Base-by-base conservation (phyloP, 306 rosid species). In the Acacia confusa region DNA sequence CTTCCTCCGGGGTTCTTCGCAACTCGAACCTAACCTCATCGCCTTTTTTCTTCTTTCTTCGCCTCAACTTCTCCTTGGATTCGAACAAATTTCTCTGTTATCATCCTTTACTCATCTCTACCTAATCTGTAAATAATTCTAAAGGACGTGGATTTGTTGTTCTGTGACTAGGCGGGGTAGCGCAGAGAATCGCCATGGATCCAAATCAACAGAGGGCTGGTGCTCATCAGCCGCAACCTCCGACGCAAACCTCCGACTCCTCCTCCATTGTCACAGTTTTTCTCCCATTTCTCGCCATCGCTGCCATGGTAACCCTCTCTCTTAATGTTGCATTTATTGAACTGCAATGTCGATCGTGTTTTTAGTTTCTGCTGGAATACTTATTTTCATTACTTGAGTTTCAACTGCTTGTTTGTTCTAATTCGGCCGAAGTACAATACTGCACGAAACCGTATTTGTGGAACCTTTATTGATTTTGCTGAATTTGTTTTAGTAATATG, bases 111-210 rank as follows among this genome's bases (percentile, higher is more conserved):
- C n/a, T 64, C 70, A 61, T 25, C 36, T 30, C 7, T 50, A 8
- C 57, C 17, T 58, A 24, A 9, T 1, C 8, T 14, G 20, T 8
- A 30, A 27, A 1, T 36, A 34, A 17, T 36, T 38, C 28, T 11
- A n/a, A 40, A 40, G 20, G 47, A 36, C 25, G 27, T 9, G 5
- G 72, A n/a, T 40, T 68, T 14, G 2, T 11, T 70, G 28, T 57
- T 22, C 20, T 40, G 52, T 69, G 30, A n/a, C 19, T 22, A 25
- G 41, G n/a, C 14, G 0, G 27, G 27, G 43, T 32, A 65, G 43
- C 10, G 13, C 36, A n/a, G 19, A 69, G 52, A 68, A 70, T 80
- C 86, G 88, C 90, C 85, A 94, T 92, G 97, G 95, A 94, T 84
- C 80, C 84, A 6, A 87, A 71, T 44, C 95, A 52, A 20, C 89